These are phyloP conservation scores for Wickerhamomyces sp. DNA, from an alignment of 1,139 yeast species.

Conservation along the genomic window DNA sequence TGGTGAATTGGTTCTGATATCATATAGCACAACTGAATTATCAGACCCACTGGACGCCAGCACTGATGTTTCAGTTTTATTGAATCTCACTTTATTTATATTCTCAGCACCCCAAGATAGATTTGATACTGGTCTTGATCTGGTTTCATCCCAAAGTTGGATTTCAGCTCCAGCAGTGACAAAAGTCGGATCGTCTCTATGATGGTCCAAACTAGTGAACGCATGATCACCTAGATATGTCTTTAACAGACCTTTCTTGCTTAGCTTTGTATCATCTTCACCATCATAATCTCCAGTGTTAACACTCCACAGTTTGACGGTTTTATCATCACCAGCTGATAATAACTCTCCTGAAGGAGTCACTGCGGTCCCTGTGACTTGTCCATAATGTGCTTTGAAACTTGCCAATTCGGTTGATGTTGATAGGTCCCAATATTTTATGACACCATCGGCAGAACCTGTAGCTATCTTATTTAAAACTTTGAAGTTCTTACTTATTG, in stretches of 20 bases:
- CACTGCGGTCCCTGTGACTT: conserved; percentile 82
- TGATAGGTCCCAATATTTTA: conserved; percentile 88
- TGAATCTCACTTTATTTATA: conserved; percentile 75
- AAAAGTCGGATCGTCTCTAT: conserved; percentile 64
- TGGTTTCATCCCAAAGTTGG: conserved; percentile 82
- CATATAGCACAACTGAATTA: conserved; percentile 85
- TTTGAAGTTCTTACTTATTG: conserved; percentile 74
- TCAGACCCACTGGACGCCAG: conserved; percentile 92
- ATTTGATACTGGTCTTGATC: conserved; percentile 73
- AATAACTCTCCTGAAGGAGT: conserved; percentile 65
- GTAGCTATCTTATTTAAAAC: conserved; percentile 75
- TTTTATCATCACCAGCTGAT: conserved; percentile 90
- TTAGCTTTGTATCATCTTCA: conserved; percentile 25
- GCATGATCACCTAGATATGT: conserved; percentile 84
- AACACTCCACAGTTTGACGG: conserved; percentile 77
- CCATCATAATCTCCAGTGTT: conserved; percentile 36
- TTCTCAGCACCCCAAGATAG: conserved; percentile 97
- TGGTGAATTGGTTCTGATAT: conserved; percentile 87
- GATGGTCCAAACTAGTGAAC: conserved; percentile 84
- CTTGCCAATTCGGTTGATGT: conserved; percentile 70
- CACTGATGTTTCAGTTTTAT: conserved; percentile 84
- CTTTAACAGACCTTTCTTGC: conserved; percentile 51
- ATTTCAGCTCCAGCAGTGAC: conserved; percentile 91
- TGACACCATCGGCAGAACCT: conserved; percentile 92
- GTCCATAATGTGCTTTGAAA: conserved; percentile 86